Conservation (phyloP, 352 stramenopile genomes). For the Pythium folliculosum region DNA sequence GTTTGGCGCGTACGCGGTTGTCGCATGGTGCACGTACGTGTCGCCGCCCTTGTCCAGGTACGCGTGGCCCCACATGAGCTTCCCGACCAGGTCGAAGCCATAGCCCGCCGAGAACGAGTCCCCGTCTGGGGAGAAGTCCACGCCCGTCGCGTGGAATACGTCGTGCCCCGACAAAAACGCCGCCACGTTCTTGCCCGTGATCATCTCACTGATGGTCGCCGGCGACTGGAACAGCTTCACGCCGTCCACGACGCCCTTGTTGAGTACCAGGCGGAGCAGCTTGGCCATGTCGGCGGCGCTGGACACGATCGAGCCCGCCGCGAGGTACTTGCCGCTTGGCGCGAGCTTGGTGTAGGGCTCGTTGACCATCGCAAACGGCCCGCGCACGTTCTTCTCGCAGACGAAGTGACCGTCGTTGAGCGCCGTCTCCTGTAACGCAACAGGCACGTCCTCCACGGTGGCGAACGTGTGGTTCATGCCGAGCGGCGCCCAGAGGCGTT, state of each 20-base stretch:
- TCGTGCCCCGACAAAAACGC: slow-evolving; percentile 33
- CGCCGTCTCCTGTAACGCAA: slow-evolving; percentile 9
- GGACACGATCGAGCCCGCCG: slow-evolving; percentile 50
- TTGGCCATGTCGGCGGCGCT: slow-evolving; percentile 54
- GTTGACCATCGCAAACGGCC: slow-evolving; percentile 32
- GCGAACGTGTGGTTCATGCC: slow-evolving; percentile 60
- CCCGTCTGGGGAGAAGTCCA: slow-evolving; percentile 44
- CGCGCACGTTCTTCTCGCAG: slow-evolving; percentile 44
- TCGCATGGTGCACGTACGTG: slow-evolving; percentile 45
- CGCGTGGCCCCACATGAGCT: slow-evolving; percentile 54
- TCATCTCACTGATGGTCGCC: slow-evolving; percentile 47
- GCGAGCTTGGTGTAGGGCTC: slow-evolving; percentile 24
- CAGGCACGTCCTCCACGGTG: slow-evolving; percentile 21
- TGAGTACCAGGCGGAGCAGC: slow-evolving; percentile 51
- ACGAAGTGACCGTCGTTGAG: slow-evolving; percentile 41
- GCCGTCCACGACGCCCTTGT: slow-evolving; percentile 56
- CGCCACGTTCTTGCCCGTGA: slow-evolving; percentile 50
- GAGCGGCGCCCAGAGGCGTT: slow-evolving; percentile 54
- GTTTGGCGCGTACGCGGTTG: slow-evolving; percentile 45
- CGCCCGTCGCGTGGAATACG: slow-evolving; percentile 30
- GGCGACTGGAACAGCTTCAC: slow-evolving; percentile 46
- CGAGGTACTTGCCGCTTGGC: slow-evolving; percentile 29
- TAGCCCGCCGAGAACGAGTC: slow-evolving; percentile 60
- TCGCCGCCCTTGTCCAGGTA: slow-evolving; percentile 70
- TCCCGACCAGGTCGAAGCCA: slow-evolving; percentile 53